Base-by-base conservation (phyloP, 1,284 basidiomycete genomes). In the Heterobasidion irregulare region DNA sequence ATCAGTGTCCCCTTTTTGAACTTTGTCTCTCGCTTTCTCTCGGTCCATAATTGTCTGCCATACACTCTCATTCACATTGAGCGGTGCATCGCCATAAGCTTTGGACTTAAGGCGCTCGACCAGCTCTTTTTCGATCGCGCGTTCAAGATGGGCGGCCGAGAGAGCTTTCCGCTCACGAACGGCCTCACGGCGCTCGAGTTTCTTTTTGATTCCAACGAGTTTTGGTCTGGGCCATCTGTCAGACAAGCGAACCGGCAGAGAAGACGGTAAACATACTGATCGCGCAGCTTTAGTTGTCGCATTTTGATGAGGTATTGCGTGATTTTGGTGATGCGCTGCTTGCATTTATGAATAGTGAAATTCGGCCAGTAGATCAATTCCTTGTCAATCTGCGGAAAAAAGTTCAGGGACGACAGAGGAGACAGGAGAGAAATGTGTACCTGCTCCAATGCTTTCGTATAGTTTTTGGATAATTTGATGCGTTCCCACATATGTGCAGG, bases 261-360 rank as follows among this genome's bases (percentile, higher is more conserved):
- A 43, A 58, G 36, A 50, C 10, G 32, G 32, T 32, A 50, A 32
- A 80, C 92, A 64, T 59, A 95, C 94, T 94, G 88, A 71, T 96
- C 86, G 55, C 92, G 86, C 58, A 96, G 77, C 65, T 89, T 89
- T 64, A 98, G 74, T 46, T 92, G 84, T 57, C 97, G 80, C 91
- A 99, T 94, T 77, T 98, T 97, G 72, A 99, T 98, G 59, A 99
- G 82, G 68, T 98, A 99, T 71, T 99, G 97, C 0, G 96, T 99
- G 64, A 99, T 98, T 76, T 98, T 99, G 15, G 97, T 99, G 43
- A 98, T 80, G 52, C 97, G 84, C 73, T 99, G 97, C 77, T 99
- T 99, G 79, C 96, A 98, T 74, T 98, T 98, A 77, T 99, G 97
- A 57, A 94, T 91, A 55, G 87, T 86, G 70, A 97, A 99, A 64